Evolutionary conservation across 768 basidiomycete species (phyloP), one percentile per base, ranked within the genome.

Genomic region (Russula dissimulans): DNA sequence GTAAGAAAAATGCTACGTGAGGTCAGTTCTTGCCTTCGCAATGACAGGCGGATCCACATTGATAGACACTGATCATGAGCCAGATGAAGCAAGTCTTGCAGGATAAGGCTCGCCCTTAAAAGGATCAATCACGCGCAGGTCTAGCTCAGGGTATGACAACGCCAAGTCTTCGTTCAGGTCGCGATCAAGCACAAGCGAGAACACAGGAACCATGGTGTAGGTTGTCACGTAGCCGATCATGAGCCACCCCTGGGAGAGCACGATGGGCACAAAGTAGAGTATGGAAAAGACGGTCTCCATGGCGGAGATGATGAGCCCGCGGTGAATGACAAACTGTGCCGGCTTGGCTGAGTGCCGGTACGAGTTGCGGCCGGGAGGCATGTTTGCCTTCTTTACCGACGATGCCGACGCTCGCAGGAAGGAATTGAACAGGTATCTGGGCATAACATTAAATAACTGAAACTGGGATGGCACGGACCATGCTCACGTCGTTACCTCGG

Each of bases 181-280:
- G 22, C 22, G 2, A 26, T 26, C 97, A 58, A 98, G 77, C 9
- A 99, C 95, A 56, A 98, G 79, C 46, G 97, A 98, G 74, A 97
- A 98, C 12, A 97, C 95, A 1, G 95, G 97, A 0, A 92, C 92
- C 95, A 98, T 98, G 7, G 95, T 98, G 69, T 98, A 95, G 15
- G n/a, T n/a, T n/a, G n/a, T n/a, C n/a, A 94, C 94, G 71, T 97
- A 97, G 12, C 97, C 95, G 34, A 89, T 91, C 86, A 97, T 88
- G 56, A 99, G 75, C 94, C 94, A 99, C 0, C 95, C 95, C 68
- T 99, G 97, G 72, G 97, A 99, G 57, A 99, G 73, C 1, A 95
- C 95, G 65, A 99, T 98, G 3, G 97, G 95, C 17, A 91, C 91
- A 74, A 92, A 93, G 71, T 41, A 74, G 92, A 93, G 71, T 41